Conservation (phyloP, 345 rosid genomes). For the Theobroma cacao region DNA sequence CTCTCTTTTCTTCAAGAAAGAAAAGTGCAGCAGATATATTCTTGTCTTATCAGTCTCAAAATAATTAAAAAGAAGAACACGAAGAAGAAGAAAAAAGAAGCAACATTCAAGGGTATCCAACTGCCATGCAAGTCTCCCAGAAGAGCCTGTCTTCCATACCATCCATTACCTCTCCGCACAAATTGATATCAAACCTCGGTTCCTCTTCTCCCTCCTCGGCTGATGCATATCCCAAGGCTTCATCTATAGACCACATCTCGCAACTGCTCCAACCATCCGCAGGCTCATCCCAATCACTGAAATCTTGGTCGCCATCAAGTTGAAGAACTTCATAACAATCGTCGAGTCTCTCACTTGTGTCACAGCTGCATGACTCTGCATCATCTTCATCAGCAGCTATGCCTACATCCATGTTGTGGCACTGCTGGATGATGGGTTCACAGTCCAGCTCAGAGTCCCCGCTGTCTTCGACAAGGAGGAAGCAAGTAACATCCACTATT, state of each 20-base stretch:
- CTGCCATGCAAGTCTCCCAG: constrained; percentile 66
- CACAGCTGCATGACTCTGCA: constrained; percentile 55
- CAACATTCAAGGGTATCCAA: constrained; percentile 42
- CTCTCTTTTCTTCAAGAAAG: no score
- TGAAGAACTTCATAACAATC: constrained; percentile 5
- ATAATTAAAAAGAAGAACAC: neutral
- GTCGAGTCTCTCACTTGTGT: constrained; percentile 1
- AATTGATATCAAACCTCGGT: constrained; percentile 5
- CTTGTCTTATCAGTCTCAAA: neutral
- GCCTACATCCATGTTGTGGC: neutral
- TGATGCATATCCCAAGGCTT: constrained; percentile 1
- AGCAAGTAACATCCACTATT: constrained; percentile 34
- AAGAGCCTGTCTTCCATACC: constrained; percentile 57
- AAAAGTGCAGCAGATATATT: neutral
- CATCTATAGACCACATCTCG: constrained; percentile 21
- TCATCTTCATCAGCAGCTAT: constrained; percentile 26
- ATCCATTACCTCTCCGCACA: constrained; percentile 36
- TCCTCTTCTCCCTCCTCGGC: constrained; percentile 30
- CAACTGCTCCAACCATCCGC: constrained; percentile 3
- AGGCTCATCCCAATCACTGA: neutral
- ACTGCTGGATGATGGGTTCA: neutral
- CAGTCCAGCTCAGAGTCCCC: constrained; percentile 50
- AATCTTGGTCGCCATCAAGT: constrained; percentile 6
- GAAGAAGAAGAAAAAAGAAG: neutral
- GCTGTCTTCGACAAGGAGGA: constrained; percentile 43